These are phyloP conservation scores for Fusarium sp. DNA, from an alignment of 2,329 filamentous ascomycete species.

Conservation along the genomic window DNA sequence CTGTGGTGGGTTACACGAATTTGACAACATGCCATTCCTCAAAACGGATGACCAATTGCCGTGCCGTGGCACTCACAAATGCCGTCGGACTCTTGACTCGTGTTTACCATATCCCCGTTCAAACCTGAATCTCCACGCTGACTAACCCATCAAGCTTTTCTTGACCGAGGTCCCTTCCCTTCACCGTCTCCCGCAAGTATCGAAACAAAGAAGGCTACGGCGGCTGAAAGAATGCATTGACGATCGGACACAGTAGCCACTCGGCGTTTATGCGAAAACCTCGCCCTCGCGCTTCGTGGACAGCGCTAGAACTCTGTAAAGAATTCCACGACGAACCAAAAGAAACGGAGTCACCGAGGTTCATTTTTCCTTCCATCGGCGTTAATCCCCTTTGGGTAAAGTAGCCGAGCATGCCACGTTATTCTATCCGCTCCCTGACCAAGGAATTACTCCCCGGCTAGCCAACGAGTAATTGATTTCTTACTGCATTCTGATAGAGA, in stretches of 20 bases:
- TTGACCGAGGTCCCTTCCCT: not conserved
- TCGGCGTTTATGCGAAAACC: constrained; percentile 21
- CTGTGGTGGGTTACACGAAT: fast-evolving
- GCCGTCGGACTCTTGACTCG: not conserved
- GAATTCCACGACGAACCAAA: constrained; percentile 25
- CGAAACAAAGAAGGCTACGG: not conserved
- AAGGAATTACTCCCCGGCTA: not conserved
- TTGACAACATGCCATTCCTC: not conserved
- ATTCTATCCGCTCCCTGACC: not conserved
- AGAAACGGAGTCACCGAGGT: constrained; percentile 21
- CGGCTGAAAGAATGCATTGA: constrained; percentile 6
- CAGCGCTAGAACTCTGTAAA: constrained; percentile 23
- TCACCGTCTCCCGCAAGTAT: not conserved
- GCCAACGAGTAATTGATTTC: not conserved
- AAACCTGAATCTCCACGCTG: not conserved
- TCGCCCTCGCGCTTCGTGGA: not conserved
- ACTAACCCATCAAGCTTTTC: not conserved
- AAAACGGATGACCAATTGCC: not conserved
- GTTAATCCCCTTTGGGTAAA: not conserved
- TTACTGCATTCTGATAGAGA: not conserved
- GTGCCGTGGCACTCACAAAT: not conserved
- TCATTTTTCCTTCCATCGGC: not conserved
- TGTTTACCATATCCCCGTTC: fast-evolving
- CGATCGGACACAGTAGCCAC: not conserved
- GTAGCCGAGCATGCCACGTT: constrained; percentile 7